Evolutionary conservation across 1,284 basidiomycete species (phyloP), one percentile per base, ranked within the genome.

Genomic region (Sparassis latifolia): DNA sequence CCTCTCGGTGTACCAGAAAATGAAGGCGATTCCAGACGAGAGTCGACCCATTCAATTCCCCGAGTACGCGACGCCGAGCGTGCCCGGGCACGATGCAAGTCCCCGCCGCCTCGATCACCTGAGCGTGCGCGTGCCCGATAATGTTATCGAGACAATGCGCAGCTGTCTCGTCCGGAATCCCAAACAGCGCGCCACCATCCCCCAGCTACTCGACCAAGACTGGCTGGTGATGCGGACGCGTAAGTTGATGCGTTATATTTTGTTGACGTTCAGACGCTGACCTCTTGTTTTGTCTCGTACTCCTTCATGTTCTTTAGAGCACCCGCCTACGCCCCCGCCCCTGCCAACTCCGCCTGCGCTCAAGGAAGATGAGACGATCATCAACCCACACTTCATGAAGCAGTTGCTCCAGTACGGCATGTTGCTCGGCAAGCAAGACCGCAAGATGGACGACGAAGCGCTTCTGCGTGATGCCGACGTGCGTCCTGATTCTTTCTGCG

Each of bases 1-100:
- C 56, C 78, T 96, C 28, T 78, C 80, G 0, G 79, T 92, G 37
- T 85, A 86, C 50, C 87, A 89, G 59, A 95, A 94, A 71, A 87
- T 95, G 81, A 86, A 86, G 57, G 86, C 86, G 5, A 96, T 96
- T 55, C 87, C 90, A 3, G 87, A 93, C 66, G 70, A 75, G 5
- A 69, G 72, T 3, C 76, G 91, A 59, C 67, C 73, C 32, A 94
- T 96, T 55, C 80, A 86, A 7, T 96, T 84, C 63, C 86, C 89
- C 0, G 79, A 83, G 37, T 78, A 78, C 51, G 71, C 84, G 0
- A 68, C 74, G 10, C 86, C 86, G 2, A 70, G 75, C 5, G 67
- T 77, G 27, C 74, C 54, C 5, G 74, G 54, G 66, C 68, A 44
- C 52, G 69, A 33, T n/a, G 33, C 44, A 7, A 39, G 47, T 44